A percentile compares a stretch with the other conserved stretches of the same genome.
phyloP scores from a whole-genome alignment of 768 basidiomycete species.

The Rickenella mellea region DNA sequence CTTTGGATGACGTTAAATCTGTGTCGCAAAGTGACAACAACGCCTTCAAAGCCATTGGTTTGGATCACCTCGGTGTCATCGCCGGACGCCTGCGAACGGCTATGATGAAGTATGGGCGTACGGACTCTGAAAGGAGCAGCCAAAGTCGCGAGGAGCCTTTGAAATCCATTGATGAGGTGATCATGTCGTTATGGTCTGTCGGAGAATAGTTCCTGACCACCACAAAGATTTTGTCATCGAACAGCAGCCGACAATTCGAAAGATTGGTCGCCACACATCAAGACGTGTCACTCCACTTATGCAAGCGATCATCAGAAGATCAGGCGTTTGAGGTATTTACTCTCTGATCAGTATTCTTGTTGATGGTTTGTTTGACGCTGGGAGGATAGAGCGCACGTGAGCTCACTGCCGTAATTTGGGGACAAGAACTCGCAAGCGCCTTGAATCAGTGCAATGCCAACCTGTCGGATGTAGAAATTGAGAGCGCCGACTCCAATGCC shows the following conservation, averaged over 20 bases:
- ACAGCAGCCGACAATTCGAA: conserved; percentile 44
- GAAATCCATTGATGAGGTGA: conserved; percentile 67
- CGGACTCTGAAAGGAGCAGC: conserved; percentile 21
- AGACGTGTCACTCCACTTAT: conserved; percentile 57
- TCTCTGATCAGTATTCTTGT: neutral
- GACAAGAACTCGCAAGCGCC: conserved; percentile 71
- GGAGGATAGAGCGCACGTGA: conserved; percentile 83
- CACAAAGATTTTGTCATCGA: conserved; percentile 41
- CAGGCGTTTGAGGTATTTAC: conserved; percentile 63
- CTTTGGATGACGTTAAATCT: conserved; percentile 75
- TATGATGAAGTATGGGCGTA: conserved; percentile 31
- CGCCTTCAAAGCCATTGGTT: conserved; percentile 78
- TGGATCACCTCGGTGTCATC: conserved; percentile 92
- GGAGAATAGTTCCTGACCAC: conserved; percentile 1
- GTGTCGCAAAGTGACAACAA: conserved; percentile 59
- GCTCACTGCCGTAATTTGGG: conserved; percentile 68
- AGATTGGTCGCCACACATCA: conserved; percentile 53
- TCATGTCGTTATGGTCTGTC: conserved; percentile 1
- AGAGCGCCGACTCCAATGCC: conserved; percentile 23
- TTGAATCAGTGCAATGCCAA: conserved; percentile 47
- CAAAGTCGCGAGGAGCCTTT: conserved; percentile 22
- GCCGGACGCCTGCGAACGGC: conserved; percentile 70
- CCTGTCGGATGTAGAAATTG: conserved; percentile 32
- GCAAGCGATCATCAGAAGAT: conserved; percentile 65
- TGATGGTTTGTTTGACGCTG: conserved; percentile 5